A percentile compares a stretch with the other conserved stretches of the same genome.
phyloP scores from a whole-genome alignment of 2,329 filamentous ascomycete species.

The Zymoseptoria ardabiliae region DNA sequence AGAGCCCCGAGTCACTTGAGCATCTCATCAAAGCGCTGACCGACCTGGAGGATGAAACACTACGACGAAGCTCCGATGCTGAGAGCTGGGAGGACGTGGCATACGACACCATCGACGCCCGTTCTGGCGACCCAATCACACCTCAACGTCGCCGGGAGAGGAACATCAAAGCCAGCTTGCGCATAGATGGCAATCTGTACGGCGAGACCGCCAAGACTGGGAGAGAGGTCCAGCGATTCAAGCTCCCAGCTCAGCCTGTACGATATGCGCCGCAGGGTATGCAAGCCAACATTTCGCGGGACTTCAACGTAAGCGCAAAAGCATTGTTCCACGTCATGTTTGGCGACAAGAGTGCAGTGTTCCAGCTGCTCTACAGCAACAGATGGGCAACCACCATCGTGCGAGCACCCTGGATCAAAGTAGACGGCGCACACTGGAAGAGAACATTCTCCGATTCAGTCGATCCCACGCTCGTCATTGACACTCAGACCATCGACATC shows the following conservation, averaged over 20 bases:
- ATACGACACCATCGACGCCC: slow-evolving; percentile 24
- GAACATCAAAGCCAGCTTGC: slow-evolving; percentile 51
- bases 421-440: slow-evolving; percentile 47
- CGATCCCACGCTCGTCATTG: slow-evolving; percentile 29
- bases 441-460: slow-evolving; percentile 66
- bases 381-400: slow-evolving; percentile 68
- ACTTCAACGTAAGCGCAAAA: slow-evolving; percentile 88
- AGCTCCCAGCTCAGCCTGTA: slow-evolving; percentile 72
- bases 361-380: slow-evolving; percentile 83
- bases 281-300: slow-evolving; percentile 66
- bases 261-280: slow-evolving; percentile 79
- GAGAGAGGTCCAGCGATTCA: slow-evolving; percentile 61
- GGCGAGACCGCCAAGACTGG: slow-evolving; percentile 35
- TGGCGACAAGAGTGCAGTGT: slow-evolving; percentile 90
- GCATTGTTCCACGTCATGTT: slow-evolving; percentile 94
- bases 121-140: slow-evolving; percentile 41
- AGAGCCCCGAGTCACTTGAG: slow-evolving; percentile 60
- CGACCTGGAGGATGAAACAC: slow-evolving; percentile 60
- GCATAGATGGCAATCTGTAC: slow-evolving; percentile 56
- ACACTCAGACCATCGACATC: slow-evolving; percentile 78
- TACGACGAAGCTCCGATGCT: slow-evolving; percentile 60
- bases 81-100: slow-evolving; percentile 80
- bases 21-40: slow-evolving; percentile 65
- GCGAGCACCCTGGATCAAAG: slow-evolving; percentile 74
- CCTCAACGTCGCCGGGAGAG: slow-evolving; percentile 34